These are phyloP conservation scores for Aureobasidium sp. DNA, from an alignment of 2,329 filamentous ascomycete species.

Conservation along the genomic window DNA sequence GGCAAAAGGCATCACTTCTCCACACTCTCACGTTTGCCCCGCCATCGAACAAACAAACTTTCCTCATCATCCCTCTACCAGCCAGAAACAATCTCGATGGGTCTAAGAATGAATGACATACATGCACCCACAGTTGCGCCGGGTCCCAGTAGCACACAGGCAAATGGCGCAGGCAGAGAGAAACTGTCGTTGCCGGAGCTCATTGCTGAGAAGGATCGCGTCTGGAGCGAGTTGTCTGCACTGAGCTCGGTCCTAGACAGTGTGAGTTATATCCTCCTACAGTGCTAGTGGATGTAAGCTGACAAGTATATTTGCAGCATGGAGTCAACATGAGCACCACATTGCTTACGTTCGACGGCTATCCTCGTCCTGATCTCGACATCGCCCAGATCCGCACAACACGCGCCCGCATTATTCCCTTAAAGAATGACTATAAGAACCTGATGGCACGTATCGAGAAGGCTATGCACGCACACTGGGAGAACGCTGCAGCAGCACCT, in stretches of 20 bases:
- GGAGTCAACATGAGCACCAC: constrained; percentile 86
- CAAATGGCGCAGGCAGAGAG: constrained; percentile 41
- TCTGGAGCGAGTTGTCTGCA: constrained; percentile 81
- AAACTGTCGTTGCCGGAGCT: constrained; percentile 69
- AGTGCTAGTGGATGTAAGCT: neutral
- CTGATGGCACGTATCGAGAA: constrained; percentile 78
- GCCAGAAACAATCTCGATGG: constrained; percentile 30
- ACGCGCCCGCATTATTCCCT: constrained; percentile 74
- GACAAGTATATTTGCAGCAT: constrained; percentile 53
- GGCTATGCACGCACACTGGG: constrained; percentile 83
- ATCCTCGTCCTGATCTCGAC: constrained; percentile 86
- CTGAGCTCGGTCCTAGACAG: constrained; percentile 82
- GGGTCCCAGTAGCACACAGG: constrained; percentile 50
- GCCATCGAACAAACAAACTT: constrained; percentile 1
- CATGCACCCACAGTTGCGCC: constrained; percentile 65
- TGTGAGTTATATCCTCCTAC: constrained; percentile 26
- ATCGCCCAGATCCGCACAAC: constrained; percentile 93
- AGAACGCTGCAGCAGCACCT: constrained; percentile 40
- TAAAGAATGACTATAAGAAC: constrained; percentile 89
- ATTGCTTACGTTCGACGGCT: constrained; percentile 82
- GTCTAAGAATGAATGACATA: constrained; percentile 56
- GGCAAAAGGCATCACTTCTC: constrained; percentile 6
- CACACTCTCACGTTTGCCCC: constrained; percentile 7
- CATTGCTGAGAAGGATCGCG: constrained; percentile 70
- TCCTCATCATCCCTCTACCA: too few species aligned